Evolutionary conservation across 75 land plant species (phyloP).

Genomic region (Selaginella moellendorffii): DNA sequence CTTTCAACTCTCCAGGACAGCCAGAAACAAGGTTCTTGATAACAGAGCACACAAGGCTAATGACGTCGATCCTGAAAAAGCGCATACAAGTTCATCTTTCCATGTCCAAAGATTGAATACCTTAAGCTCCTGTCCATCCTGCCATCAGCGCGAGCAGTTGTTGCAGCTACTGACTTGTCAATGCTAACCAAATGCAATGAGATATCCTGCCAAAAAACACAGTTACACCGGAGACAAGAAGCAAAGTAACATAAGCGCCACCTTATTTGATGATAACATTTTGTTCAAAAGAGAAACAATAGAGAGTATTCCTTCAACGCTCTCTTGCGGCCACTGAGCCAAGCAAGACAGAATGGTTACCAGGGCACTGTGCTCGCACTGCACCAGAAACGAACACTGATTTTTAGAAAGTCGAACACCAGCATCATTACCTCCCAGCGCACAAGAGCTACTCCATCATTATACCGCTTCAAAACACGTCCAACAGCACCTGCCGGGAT

Average conservation of each 20-base stretch:
- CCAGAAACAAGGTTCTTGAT: background rate
- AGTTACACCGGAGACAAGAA: no score
- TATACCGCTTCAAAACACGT: background rate
- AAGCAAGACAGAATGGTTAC: background rate
- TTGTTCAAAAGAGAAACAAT: background rate
- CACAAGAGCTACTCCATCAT: background rate
- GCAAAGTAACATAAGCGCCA: background rate
- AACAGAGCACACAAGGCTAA: background rate
- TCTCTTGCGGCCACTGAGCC: background rate
- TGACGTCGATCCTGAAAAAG: background rate
- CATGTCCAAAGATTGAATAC: background rate
- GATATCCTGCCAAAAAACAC: no score
- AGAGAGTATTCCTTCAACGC: background rate
- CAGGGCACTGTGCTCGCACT: background rate
- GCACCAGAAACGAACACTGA: no score
- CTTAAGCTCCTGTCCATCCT: background rate
- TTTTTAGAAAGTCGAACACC: no score
- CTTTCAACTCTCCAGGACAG: background rate
- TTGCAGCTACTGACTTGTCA: background rate
- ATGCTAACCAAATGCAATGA: background rate
- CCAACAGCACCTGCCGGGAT: background rate
- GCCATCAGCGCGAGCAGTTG: background rate
- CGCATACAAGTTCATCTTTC: background rate
- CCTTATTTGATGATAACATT: background rate
- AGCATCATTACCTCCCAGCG: background rate